Evolutionary conservation across 2,329 filamentous ascomycete species (phyloP).

Genomic region (Canariomyces notabilis): DNA sequence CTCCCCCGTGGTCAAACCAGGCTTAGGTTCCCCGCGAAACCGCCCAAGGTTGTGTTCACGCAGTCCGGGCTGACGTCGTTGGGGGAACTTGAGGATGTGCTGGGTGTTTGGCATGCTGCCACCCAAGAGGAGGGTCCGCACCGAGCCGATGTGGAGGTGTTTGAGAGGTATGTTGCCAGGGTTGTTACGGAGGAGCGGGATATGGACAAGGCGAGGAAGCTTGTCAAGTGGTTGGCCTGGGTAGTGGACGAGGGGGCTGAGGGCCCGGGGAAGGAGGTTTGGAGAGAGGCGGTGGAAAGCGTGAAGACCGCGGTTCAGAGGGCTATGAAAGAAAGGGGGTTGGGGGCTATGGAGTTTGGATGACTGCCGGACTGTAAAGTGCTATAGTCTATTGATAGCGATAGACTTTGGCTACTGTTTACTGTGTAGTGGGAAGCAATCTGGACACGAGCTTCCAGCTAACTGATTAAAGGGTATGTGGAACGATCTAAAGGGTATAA

Average conservation of each 20-base stretch:
- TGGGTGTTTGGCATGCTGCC: conserved; percentile 69
- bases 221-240: conserved; percentile 67
- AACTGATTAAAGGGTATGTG: background rate
- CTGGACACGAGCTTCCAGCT: background rate
- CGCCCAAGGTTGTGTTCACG: conserved; percentile 44
- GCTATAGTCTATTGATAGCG: too few relatives aligned
- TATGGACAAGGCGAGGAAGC: conserved; percentile 83
- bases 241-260: conserved; percentile 47
- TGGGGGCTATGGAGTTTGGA: conserved; percentile 50
- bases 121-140: conserved; percentile 74
- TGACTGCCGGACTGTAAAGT: too few relatives aligned
- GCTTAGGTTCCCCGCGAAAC: conserved; percentile 44
- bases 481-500: background rate
- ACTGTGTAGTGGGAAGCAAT: too few relatives aligned
- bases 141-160: conserved; percentile 66
- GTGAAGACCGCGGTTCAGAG: conserved; percentile 49
- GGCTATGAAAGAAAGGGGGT: conserved; percentile 51
- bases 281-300: conserved; percentile 40
- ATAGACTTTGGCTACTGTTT: too few relatives aligned
- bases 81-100: conserved; percentile 64
- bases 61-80: conserved; percentile 38
- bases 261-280: conserved; percentile 35
- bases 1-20: conserved; percentile 35
- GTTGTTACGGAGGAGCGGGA: conserved; percentile 75
- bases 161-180: conserved; percentile 65